A percentile compares a stretch with the other conserved stretches of the same genome.
phyloP scores from a whole-genome alignment of 768 basidiomycete genomes.

The Russula earlei region DNA sequence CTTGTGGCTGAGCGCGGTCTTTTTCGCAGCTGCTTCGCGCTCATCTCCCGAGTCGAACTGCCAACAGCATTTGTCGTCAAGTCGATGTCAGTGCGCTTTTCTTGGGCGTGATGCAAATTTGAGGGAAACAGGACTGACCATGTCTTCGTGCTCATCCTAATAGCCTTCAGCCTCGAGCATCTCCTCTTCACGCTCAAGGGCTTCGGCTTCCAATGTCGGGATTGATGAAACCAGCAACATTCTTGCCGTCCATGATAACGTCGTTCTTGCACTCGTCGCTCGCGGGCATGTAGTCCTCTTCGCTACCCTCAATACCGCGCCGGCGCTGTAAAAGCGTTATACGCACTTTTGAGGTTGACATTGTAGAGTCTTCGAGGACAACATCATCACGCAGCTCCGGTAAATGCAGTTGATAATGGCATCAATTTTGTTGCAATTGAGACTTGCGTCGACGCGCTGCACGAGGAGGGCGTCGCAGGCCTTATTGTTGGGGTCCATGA shows the following conservation, averaged over 20 bases:
- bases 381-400: constrained; percentile 86
- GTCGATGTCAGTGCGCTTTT: no score
- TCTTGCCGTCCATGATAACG: constrained; percentile 93
- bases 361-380: constrained; percentile 78
- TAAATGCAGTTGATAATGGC: constrained; percentile 86
- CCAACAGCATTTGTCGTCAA: no score
- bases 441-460: constrained; percentile 90
- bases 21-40: constrained; percentile 58
- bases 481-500: no score
- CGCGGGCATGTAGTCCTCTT: constrained; percentile 85
- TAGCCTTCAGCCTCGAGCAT: no score
- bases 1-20: constrained; percentile 52
- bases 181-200: constrained; percentile 94
- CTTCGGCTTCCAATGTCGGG: constrained; percentile 97
- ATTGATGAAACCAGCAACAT: constrained; percentile 97
- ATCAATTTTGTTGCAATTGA: constrained; percentile 90
- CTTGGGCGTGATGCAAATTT: no score
- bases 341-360: constrained; percentile 80
- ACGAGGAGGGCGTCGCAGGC: no score
- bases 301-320: background rate
- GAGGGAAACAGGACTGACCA: no score
- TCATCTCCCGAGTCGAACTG: constrained; percentile 61
- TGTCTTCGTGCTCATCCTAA: no score
- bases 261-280: constrained; percentile 95
- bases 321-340: background rate